These are phyloP conservation scores for Xylariaceae sp. DNA, from an alignment of 2,329 filamentous ascomycete species.

Conservation along the genomic window DNA sequence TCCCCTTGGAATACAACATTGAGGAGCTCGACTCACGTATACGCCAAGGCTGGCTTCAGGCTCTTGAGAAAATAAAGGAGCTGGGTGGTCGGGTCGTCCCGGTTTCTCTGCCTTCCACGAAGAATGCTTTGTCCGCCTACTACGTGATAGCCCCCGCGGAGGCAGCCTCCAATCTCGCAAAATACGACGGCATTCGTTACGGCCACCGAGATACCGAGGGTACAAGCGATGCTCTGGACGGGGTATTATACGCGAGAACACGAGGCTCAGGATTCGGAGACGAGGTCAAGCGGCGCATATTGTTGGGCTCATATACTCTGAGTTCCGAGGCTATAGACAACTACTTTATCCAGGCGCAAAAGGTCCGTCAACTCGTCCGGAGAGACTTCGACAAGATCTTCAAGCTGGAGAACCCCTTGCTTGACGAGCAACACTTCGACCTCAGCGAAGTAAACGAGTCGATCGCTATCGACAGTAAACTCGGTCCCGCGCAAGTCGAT, in stretches of 20 bases:
- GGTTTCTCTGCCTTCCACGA: slow-evolving; percentile 77
- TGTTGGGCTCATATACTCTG: slow-evolving; percentile 84
- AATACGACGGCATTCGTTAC: slow-evolving; percentile 96
- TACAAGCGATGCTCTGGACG: slow-evolving; percentile 48
- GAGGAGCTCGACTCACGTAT: slow-evolving; percentile 67
- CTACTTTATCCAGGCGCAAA: slow-evolving; percentile 93
- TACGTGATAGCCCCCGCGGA: slow-evolving; percentile 94
- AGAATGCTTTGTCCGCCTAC: slow-evolving; percentile 83
- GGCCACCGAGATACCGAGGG: slow-evolving; percentile 52
- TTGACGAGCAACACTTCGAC: slow-evolving; percentile 48
- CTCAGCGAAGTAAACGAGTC: slow-evolving; percentile 55
- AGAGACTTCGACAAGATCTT: slow-evolving; percentile 83
- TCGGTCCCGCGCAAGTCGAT: slow-evolving; percentile 64
- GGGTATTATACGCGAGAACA: slow-evolving; percentile 70
- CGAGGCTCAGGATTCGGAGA: slow-evolving; percentile 71
- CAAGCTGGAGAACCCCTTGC: slow-evolving; percentile 61
- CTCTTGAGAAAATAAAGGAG: slow-evolving; percentile 53
- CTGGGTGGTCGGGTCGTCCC: slow-evolving; percentile 68
- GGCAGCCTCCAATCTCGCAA: slow-evolving; percentile 90
- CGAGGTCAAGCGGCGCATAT: slow-evolving; percentile 80
- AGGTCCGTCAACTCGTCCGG: slow-evolving; percentile 76
- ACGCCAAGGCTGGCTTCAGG: slow-evolving; percentile 61
- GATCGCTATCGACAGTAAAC: slow-evolving; percentile 49
- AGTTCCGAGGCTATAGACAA: slow-evolving; percentile 91
- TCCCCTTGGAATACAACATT: slow-evolving; percentile 81